Percentiles rank a stretch among this genome's conserved stretches.
Conservation (phyloP, 139 green algal species). For the Closterium sp. region DNA sequence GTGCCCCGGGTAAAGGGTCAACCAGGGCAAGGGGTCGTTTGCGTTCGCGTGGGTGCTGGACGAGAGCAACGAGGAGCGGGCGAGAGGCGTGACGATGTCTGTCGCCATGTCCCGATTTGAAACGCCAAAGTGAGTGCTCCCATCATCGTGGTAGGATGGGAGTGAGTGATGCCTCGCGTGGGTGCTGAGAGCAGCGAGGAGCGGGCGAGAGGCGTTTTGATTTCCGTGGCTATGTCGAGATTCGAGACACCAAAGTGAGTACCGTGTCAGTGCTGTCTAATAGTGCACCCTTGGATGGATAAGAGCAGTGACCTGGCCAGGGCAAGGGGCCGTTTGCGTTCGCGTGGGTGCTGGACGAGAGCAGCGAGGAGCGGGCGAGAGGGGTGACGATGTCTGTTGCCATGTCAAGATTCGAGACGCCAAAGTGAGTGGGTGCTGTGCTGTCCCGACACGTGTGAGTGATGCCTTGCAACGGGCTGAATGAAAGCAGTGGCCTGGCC, state of each 20-base stretch:
- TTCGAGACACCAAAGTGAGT: not conserved
- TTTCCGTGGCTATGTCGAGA: constrained; percentile 24
- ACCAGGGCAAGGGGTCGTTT: constrained; percentile 88
- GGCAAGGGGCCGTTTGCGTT: constrained; percentile 88
- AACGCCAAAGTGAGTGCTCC: too few relatives aligned
- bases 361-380: constrained; percentile 72
- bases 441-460: too few relatives aligned
- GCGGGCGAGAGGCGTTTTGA: constrained; percentile 83
- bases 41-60: constrained; percentile 84
- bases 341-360: constrained; percentile 90
- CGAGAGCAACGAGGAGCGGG: constrained; percentile 76
- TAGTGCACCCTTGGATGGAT: too few relatives aligned
- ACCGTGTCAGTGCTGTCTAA: too few relatives aligned
- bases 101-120: too few relatives aligned
- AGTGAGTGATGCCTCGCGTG: too few relatives aligned
- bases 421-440: too few relatives aligned
- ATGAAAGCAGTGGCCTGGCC: too few relatives aligned
- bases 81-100: constrained; percentile 90
- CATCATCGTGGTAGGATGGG: too few relatives aligned
- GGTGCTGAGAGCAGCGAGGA: constrained; percentile 83
- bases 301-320: not conserved
- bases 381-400: constrained; percentile 86
- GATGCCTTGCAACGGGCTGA: too few relatives aligned
- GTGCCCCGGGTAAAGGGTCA: too few relatives aligned
- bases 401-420: too few relatives aligned